phyloP scores from a whole-genome alignment of 257 asterid genomes.

The Lycium barbarum region DNA sequence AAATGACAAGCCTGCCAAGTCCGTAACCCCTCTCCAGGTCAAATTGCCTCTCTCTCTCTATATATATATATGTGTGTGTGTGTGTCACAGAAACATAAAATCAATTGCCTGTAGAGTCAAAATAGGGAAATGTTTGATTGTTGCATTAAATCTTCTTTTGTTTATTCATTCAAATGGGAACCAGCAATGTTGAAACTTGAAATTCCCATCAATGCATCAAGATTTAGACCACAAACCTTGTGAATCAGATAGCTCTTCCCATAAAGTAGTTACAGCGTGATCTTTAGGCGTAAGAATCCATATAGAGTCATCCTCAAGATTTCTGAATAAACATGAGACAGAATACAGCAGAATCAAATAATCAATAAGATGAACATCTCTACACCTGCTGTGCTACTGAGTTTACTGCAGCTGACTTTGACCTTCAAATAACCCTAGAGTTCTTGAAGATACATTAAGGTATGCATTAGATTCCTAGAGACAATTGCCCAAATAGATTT shows the following conservation, averaged over 20 bases:
- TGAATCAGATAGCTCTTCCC: constrained; percentile 8
- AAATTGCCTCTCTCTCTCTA: not conserved
- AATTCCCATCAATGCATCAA: not conserved
- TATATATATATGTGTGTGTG: not conserved
- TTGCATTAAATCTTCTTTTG: not conserved
- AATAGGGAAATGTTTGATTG: not conserved
- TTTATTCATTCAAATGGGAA: not conserved
- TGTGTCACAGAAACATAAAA: not conserved
- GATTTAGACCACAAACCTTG: not conserved
- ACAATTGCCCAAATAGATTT: not conserved
- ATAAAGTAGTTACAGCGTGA: not conserved
- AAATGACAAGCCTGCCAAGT: not conserved
- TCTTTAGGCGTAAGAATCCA: not conserved
- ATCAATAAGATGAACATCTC: not conserved
- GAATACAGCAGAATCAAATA: not conserved
- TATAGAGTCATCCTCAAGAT: not conserved
- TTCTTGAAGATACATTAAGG: not conserved
- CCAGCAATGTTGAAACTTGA: not conserved
- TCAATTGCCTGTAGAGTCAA: not conserved
- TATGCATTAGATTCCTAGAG: not conserved
- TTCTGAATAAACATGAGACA: not conserved
- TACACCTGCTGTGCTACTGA: not conserved
- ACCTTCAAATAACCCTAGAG: not conserved
- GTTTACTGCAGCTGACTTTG: not conserved
- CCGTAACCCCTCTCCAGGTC: not conserved